These are phyloP conservation scores for Gentiana straminea DNA, from an alignment of 257 asterid species.

Conservation along the genomic window DNA sequence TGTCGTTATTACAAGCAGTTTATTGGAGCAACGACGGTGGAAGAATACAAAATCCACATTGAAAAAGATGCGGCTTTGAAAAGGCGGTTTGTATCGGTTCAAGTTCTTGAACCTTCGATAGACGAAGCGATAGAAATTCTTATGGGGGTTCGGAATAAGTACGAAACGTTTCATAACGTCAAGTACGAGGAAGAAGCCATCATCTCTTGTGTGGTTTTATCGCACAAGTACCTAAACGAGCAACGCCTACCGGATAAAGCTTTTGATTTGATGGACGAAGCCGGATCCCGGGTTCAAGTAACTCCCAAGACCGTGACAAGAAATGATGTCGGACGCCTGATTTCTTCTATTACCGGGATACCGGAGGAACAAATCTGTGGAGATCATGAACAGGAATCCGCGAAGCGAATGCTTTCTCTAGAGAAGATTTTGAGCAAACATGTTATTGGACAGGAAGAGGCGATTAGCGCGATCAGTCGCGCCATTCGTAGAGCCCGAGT, in stretches of 20 bases:
- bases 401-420: slow-evolving; percentile 29
- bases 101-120: slow-evolving; percentile 34
- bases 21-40: slow-evolving; percentile 54
- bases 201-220: slow-evolving; percentile 29
- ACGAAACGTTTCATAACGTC: slow-evolving; percentile 34
- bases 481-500: slow-evolving; percentile 86
- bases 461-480: slow-evolving; percentile 63
- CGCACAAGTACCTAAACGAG: slow-evolving; percentile 26
- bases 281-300: slow-evolving; percentile 36
- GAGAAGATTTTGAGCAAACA: slow-evolving; percentile 33
- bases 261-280: slow-evolving; percentile 43
- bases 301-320: slow-evolving; percentile 7
- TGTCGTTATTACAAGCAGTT: slow-evolving; percentile 16
- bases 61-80: slow-evolving; percentile 49
- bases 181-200: slow-evolving; percentile 31
- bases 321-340: slow-evolving; percentile 23
- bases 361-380: slow-evolving; percentile 27
- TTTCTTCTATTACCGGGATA: slow-evolving; percentile 34
- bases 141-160: slow-evolving; percentile 19
- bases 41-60: slow-evolving; percentile 41
- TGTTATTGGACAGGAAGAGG: slow-evolving; percentile 76
- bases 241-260: slow-evolving; percentile 41
- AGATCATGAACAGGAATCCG: slow-evolving; percentile 24
- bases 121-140: slow-evolving; percentile 34
- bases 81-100: slow-evolving; percentile 34